Conservation (phyloP, 2,329 filamentous ascomycete genomes). For the Cladosporium sp. region DNA sequence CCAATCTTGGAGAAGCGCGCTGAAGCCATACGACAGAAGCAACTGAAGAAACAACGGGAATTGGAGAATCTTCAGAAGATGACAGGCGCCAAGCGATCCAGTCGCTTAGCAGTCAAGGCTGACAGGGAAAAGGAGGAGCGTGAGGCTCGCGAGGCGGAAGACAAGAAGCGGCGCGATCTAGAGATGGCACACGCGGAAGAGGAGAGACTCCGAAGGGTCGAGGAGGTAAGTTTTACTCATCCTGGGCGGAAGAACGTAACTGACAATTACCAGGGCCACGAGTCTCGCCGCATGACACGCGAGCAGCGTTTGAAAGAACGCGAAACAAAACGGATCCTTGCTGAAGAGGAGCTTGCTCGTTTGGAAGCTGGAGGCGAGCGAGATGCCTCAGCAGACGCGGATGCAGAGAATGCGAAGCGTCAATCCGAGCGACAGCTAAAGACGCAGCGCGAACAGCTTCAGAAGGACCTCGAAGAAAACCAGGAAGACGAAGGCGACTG, state of each 20-base stretch:
- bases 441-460: conserved; percentile 77
- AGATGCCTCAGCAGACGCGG: conserved; percentile 40
- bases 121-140: conserved; percentile 78
- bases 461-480: conserved; percentile 73
- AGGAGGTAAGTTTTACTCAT: conserved; percentile 24
- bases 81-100: conserved; percentile 92
- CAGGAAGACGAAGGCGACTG: conserved; percentile 75
- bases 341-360: conserved; percentile 79
- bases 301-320: conserved; percentile 85
- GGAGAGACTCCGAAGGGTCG: conserved; percentile 46
- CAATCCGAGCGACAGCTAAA: conserved; percentile 79
- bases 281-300: conserved; percentile 77
- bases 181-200: conserved; percentile 62
- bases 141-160: conserved; percentile 69
- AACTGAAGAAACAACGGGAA: conserved; percentile 76
- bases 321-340: conserved; percentile 76
- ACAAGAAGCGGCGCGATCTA: conserved; percentile 65
- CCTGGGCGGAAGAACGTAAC: conserved; percentile 14
- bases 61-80: conserved; percentile 80
- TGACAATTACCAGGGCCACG: conserved; percentile 61
- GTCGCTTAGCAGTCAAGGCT: conserved; percentile 77
- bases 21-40: conserved; percentile 68
- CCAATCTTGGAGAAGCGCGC: conserved; percentile 80
- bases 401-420: conserved; percentile 52
- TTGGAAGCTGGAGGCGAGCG: conserved; percentile 62